Percentiles rank a stretch among this genome's conserved stretches.
These are phyloP conservation scores for Tephrocybe sp. DNA, from an alignment of 768 basidiomycete species.

Conservation along the genomic window DNA sequence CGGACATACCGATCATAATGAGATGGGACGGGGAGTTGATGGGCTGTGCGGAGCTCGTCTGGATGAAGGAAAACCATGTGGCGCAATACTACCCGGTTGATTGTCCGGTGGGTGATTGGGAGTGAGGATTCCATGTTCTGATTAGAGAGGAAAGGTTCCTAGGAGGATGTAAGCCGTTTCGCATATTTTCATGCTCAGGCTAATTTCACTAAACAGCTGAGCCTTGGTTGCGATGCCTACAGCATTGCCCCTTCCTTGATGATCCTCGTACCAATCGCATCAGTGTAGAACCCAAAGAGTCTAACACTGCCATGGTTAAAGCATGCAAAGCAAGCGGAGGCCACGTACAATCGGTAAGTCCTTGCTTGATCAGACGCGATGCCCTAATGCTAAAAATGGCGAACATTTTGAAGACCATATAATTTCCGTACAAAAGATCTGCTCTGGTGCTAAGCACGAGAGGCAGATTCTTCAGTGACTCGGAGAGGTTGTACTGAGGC, in stretches of 20 bases:
- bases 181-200: neutral
- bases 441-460: constrained; percentile 25
- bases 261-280: constrained; percentile 42
- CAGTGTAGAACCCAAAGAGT: constrained; percentile 40
- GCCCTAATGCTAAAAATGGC: neutral
- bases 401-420: constrained; percentile 28
- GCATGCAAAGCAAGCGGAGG: constrained; percentile 22
- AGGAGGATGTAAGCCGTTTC: constrained; percentile 37
- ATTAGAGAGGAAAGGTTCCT: constrained; percentile 48
- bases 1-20: constrained; percentile 40
- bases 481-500: constrained; percentile 28
- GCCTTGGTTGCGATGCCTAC: constrained; percentile 35
- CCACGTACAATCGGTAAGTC: constrained; percentile 24
- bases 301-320: constrained; percentile 25
- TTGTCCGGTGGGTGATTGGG: constrained; percentile 25
- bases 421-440: constrained; percentile 37
- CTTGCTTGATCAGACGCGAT: neutral
- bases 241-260: constrained; percentile 42
- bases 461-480: constrained; percentile 31
- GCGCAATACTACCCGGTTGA: constrained; percentile 28
- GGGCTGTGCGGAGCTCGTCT: constrained; percentile 47
- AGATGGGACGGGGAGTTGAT: constrained; percentile 46
- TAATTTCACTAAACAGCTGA: constrained; percentile 21
- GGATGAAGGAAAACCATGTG: constrained; percentile 42
- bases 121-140: constrained; percentile 42